Evolutionary conservation across 441 rosid species (phyloP).

Genomic region (Syzygium malaccense): DNA sequence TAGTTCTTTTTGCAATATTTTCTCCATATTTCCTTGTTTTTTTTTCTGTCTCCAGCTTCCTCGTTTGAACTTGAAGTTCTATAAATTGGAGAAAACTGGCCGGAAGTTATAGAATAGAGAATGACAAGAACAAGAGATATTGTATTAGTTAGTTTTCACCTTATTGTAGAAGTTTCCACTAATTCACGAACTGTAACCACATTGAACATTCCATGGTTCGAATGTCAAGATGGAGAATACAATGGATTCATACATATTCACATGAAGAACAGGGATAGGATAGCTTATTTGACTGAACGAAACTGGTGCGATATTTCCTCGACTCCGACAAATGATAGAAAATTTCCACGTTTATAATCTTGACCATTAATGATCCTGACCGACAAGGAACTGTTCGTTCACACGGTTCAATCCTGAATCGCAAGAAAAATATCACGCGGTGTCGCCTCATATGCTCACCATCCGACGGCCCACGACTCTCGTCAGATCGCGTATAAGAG

Average conservation of each 20-base stretch:
- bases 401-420: neutral
- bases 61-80: neutral
- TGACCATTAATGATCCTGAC: neutral
- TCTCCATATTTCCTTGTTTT: neutral
- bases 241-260: neutral
- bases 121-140: neutral
- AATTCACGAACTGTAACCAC: neutral
- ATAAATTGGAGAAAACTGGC: neutral
- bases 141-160: too few species aligned
- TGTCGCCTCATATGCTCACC: neutral
- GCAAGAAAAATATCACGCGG: neutral
- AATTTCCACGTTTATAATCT: neutral
- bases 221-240: neutral
- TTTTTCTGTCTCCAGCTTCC: neutral
- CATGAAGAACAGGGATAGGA: neutral
- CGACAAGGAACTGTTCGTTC: neutral
- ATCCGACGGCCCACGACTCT: neutral
- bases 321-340: neutral
- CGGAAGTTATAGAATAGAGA: neutral
- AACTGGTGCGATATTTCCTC: neutral
- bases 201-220: neutral
- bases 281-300: neutral
- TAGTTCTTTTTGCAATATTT: neutral
- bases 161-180: neutral
- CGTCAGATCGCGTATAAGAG: neutral